Evolutionary conservation across 495 filamentous ascomycete genomes (phyloP).

Genomic region (Penicillium alfredii): DNA sequence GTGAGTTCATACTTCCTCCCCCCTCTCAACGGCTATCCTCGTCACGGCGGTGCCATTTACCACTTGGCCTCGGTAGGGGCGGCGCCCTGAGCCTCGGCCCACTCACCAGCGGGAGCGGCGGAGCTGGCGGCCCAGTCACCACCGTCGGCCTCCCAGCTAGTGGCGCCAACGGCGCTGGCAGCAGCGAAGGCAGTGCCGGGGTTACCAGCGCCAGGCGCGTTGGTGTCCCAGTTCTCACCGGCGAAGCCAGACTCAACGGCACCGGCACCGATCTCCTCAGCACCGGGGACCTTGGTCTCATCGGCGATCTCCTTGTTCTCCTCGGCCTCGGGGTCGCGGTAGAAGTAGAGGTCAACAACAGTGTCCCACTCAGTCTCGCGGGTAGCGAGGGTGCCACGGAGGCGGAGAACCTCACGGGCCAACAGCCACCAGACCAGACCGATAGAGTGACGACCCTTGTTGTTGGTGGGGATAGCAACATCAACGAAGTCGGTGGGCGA

Average conservation of each 20-base stretch:
- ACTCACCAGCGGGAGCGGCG: constrained; percentile 54
- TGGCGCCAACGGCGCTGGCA: constrained; percentile 53
- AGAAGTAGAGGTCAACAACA: constrained; percentile 99
- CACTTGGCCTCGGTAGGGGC: constrained; percentile 48
- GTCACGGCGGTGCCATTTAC: constrained; percentile 47
- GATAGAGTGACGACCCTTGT: constrained; percentile 99
- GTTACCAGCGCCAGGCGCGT: constrained; percentile 54
- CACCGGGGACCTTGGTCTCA: constrained; percentile 60
- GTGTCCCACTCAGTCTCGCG: constrained; percentile 96
- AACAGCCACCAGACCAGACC: constrained; percentile 99
- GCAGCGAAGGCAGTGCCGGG: constrained; percentile 57
- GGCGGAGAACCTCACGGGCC: constrained; percentile 97
- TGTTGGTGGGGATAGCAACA: constrained; percentile 99
- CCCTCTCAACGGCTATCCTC: constrained; percentile 32
- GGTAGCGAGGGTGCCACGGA: constrained; percentile 89
- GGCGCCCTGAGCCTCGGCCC: constrained; percentile 54
- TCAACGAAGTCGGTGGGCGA: constrained; percentile 99
- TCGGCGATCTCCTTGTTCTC: constrained; percentile 85
- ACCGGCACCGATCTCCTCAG: constrained; percentile 76
- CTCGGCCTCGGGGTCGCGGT: constrained; percentile 98
- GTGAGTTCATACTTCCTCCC: constrained; percentile 24
- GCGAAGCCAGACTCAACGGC: constrained; percentile 77
- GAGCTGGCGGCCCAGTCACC: constrained; percentile 65
- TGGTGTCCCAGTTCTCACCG: constrained; percentile 51
- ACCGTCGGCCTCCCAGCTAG: constrained; percentile 76